A percentile compares a stretch with the other conserved stretches of the same genome.
phyloP scores from a whole-genome alignment of 495 filamentous ascomycete species.

The Lasiosphaeria ovina region DNA sequence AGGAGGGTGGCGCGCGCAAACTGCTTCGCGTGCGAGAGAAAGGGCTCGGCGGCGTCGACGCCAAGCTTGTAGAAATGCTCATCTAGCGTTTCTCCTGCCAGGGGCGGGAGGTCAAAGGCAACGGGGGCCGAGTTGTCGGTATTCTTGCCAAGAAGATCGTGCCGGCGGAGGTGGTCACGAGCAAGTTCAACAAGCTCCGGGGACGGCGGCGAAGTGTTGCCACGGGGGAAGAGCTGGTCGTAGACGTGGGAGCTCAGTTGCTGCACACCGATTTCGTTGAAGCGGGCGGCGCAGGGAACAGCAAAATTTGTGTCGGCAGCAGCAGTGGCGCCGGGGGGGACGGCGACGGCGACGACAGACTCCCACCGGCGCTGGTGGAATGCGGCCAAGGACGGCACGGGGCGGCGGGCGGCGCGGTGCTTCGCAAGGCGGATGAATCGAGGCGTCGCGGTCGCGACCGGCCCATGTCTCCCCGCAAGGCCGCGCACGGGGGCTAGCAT shows the following conservation, averaged over 20 bases:
- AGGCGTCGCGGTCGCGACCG: slow-evolving; percentile 30
- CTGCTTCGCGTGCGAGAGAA: slow-evolving; percentile 67
- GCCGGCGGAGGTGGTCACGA: slow-evolving; percentile 76
- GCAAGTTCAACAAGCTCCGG: slow-evolving; percentile 73
- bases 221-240: slow-evolving; percentile 68
- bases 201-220: slow-evolving; percentile 55
- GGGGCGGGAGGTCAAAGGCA: slow-evolving; percentile 76
- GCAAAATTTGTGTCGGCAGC: slow-evolving; percentile 12
- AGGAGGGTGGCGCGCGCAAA: slow-evolving; percentile 67
- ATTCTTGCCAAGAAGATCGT: slow-evolving; percentile 89
- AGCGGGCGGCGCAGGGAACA: slow-evolving; percentile 64
- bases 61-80: slow-evolving; percentile 95
- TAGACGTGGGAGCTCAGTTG: slow-evolving; percentile 81
- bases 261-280: slow-evolving; percentile 92
- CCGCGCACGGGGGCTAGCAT: slow-evolving; percentile 41
- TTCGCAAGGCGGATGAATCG: slow-evolving; percentile 42
- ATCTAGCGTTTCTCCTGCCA: slow-evolving; percentile 80
- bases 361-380: slow-evolving; percentile 38
- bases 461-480: slow-evolving; percentile 36
- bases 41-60: slow-evolving; percentile 85
- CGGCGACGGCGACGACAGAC: slow-evolving; percentile 26
- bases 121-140: slow-evolving; percentile 72
- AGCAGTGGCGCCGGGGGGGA: not conserved
- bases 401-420: slow-evolving; percentile 28
- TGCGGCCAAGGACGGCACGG: slow-evolving; percentile 17